Conservation (phyloP, 345 rosid genomes). For the Pistacia vera region DNA sequence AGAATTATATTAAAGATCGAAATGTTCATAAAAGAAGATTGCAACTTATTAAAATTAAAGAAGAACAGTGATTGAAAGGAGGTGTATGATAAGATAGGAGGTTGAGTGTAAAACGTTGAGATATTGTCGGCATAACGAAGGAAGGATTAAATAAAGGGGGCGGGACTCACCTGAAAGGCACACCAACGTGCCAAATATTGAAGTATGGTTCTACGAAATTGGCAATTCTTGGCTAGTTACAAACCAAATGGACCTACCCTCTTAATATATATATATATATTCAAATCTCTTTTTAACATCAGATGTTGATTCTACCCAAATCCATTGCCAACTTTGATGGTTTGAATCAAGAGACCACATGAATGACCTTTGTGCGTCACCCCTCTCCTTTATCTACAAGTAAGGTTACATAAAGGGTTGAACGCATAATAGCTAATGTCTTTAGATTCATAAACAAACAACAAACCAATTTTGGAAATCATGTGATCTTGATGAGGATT, state of each 20-base stretch:
- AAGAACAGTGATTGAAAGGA: not conserved
- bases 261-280: too few species aligned
- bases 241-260: conserved; percentile 11
- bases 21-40: too few species aligned
- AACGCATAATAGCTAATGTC: conserved; percentile 23
- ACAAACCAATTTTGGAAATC: conserved; percentile 25
- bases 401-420: conserved; percentile 19
- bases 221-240: not conserved
- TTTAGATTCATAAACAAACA: conserved; percentile 11
- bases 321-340: conserved; percentile 22
- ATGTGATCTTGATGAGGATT: conserved; percentile 36
- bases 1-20: too few species aligned
- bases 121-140: conserved; percentile 5
- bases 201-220: not conserved
- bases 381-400: not conserved
- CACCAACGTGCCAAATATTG: not conserved
- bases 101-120: not conserved
- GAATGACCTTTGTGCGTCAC: conserved; percentile 27
- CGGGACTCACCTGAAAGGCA: conserved; percentile 16
- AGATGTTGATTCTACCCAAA: conserved; percentile 22
- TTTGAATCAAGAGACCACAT: conserved; percentile 19
- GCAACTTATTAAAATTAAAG: not conserved
- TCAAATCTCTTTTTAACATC: conserved; percentile 17
- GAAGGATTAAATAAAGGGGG: not conserved
- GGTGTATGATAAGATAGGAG: not conserved